Conservation (phyloP, 2,329 filamentous ascomycete genomes). For the Claviceps quebecensis region DNA sequence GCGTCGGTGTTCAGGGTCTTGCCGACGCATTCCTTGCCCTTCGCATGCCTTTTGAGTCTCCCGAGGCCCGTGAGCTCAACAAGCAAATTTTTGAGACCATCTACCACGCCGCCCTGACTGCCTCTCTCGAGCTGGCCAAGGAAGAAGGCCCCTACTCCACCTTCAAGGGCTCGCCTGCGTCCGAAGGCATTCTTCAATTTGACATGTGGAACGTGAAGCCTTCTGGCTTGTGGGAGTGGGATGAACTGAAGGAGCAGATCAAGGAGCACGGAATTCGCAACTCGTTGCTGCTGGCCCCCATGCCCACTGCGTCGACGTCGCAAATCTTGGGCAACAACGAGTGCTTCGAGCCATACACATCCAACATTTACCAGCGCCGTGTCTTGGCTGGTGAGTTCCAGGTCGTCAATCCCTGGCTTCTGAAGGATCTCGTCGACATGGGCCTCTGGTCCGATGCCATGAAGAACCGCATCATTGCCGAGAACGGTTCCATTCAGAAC, state of each 20-base stretch:
- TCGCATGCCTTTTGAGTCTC: constrained; percentile 91
- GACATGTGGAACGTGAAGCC: constrained; percentile 98
- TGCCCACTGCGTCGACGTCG: constrained; percentile 94
- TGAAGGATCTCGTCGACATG: constrained; percentile 96
- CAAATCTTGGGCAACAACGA: constrained; percentile 99
- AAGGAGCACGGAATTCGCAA: constrained; percentile 90
- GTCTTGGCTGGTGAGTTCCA: constrained; percentile 98
- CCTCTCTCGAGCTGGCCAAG: constrained; percentile 76
- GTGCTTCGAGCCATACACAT: constrained; percentile 99
- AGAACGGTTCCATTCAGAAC: constrained; percentile 89
- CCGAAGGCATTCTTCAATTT: constrained; percentile 90
- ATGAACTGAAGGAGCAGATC: constrained; percentile 74
- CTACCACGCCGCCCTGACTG: constrained; percentile 87
- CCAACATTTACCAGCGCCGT: constrained; percentile 98
- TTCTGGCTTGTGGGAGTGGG: constrained; percentile 94
- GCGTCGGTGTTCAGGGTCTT: constrained; percentile 92
- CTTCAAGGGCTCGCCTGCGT: constrained; percentile 86
- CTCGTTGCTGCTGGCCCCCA: constrained; percentile 86
- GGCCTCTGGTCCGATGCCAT: constrained; percentile 98
- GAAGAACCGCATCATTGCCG: constrained; percentile 99
- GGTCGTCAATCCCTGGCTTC: constrained; percentile 96
- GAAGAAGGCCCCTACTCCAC: constrained; percentile 73
- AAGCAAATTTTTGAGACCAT: constrained; percentile 99
- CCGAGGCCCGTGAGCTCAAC: constrained; percentile 86
- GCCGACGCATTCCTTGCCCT: constrained; percentile 96